Evolutionary conservation across 441 rosid species (phyloP).

Genomic region (Erodium chrysanthum): DNA sequence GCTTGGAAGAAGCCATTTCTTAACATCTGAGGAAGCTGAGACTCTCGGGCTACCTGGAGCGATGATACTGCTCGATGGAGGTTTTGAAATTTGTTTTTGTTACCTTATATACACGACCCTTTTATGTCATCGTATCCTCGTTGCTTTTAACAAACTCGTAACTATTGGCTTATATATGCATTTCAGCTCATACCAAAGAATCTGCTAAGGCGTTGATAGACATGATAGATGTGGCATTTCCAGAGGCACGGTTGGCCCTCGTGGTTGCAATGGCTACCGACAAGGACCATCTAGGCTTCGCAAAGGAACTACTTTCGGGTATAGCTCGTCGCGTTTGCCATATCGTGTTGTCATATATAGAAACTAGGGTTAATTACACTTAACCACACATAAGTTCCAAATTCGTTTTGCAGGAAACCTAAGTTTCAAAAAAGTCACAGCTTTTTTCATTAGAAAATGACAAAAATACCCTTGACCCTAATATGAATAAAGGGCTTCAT

Average conservation of each 20-base stretch:
- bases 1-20: constrained; percentile 79
- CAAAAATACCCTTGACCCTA: no score
- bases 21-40: constrained; percentile 46
- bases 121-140: not conserved
- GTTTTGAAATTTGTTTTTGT: constrained; percentile 21
- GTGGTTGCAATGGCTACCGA: constrained; percentile 86
- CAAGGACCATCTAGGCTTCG: constrained; percentile 74
- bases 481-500: no score
- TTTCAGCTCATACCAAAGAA: constrained; percentile 80
- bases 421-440: no score
- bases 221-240: constrained; percentile 43
- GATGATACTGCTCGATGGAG: constrained; percentile 77
- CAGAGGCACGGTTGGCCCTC: constrained; percentile 39
- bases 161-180: constrained; percentile 7
- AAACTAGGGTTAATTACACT: no score
- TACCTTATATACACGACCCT: not conserved
- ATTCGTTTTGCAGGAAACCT: no score
- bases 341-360: no score
- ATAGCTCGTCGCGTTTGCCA: no score
- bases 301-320: constrained; percentile 68
- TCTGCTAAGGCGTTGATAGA: constrained; percentile 66
- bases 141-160: not conserved
- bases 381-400: no score
- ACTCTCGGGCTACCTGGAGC: constrained; percentile 50
- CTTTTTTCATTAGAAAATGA: no score